Evolutionary conservation across 2,329 filamentous ascomycete genomes (phyloP).

Genomic region (Paecilomyces variotii): DNA sequence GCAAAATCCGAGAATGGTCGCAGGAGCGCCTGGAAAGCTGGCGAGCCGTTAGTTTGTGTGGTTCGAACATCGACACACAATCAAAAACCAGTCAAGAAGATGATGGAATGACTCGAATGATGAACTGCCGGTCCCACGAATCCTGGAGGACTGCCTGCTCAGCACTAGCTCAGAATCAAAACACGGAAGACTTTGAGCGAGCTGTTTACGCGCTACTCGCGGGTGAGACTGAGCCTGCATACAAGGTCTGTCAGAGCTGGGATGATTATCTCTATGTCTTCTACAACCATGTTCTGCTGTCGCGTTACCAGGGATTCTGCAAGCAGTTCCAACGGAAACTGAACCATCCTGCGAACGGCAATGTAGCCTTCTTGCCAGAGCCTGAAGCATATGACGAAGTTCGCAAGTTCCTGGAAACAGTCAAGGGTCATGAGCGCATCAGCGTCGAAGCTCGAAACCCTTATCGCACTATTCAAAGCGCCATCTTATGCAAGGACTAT

Average conservation of each 20-base stretch:
- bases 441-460: constrained; percentile 35
- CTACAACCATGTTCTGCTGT: constrained; percentile 76
- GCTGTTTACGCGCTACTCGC: constrained; percentile 88
- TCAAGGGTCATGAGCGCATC: constrained; percentile 27
- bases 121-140: constrained; percentile 32
- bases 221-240: constrained; percentile 71
- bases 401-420: constrained; percentile 28
- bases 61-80: constrained; percentile 33
- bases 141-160: constrained; percentile 31
- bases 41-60: constrained; percentile 76
- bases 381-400: constrained; percentile 40
- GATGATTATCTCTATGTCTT: constrained; percentile 81
- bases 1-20: constrained; percentile 77
- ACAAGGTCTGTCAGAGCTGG: constrained; percentile 68
- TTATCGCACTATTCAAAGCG: constrained; percentile 37
- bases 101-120: constrained; percentile 33
- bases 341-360: constrained; percentile 47
- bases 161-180: constrained; percentile 51
- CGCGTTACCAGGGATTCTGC: constrained; percentile 66
- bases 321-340: constrained; percentile 36
- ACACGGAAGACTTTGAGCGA: constrained; percentile 68
- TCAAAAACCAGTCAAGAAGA: constrained; percentile 22
- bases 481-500: constrained; percentile 35
- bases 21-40: constrained; percentile 77
- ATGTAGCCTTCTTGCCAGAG: constrained; percentile 48